Evolutionary conservation across 1,284 basidiomycete genomes (phyloP).

Genomic region (Rugosomyces carneus): DNA sequence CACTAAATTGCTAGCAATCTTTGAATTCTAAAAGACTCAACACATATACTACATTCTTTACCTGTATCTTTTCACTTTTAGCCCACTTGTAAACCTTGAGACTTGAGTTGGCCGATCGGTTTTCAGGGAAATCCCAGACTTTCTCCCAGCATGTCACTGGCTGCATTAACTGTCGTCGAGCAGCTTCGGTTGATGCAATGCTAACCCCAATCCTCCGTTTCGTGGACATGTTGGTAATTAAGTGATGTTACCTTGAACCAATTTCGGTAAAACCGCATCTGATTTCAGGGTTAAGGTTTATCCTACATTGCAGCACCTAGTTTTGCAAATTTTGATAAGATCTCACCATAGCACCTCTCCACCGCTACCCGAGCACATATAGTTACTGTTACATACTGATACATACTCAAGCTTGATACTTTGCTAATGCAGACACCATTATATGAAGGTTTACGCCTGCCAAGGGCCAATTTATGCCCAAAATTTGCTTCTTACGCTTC

Average conservation of each 20-base stretch:
- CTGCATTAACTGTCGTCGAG: conserved; percentile 73
- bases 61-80: conserved; percentile 68
- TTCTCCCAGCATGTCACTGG: conserved; percentile 77
- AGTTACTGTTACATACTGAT: no score
- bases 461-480: no score
- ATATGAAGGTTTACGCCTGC: no score
- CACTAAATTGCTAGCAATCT: conserved; percentile 62
- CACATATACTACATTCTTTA: conserved; percentile 23
- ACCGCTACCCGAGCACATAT: no score
- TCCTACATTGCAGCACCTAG: no score
- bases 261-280: background rate
- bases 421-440: no score
- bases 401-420: no score
- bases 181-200: conserved; percentile 68
- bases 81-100: conserved; percentile 69
- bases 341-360: no score
- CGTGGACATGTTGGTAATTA: conserved; percentile 53
- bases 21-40: background rate
- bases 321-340: no score
- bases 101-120: conserved; percentile 44
- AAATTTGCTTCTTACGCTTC: no score
- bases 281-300: conserved; percentile 9
- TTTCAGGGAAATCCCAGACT: conserved; percentile 54
- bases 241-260: no score
- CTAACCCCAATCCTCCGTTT: conserved; percentile 70